phyloP scores from a whole-genome alignment of 202 grass and related monocot species.

The Schoenoplectus triqueter region DNA sequence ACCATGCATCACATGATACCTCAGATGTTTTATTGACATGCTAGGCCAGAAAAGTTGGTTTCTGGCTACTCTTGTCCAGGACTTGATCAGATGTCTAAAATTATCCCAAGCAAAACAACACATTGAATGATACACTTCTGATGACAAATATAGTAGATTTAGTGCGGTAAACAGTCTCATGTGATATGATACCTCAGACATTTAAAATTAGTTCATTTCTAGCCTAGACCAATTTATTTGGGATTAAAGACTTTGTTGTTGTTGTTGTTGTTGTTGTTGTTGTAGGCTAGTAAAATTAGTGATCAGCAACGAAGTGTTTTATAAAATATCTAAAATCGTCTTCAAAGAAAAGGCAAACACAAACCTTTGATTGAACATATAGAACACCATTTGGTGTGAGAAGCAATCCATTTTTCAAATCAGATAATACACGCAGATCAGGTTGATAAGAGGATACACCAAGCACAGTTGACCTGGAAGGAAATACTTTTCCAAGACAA shows the following conservation, averaged over 20 bases:
- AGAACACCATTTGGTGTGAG: slow-evolving; percentile 87
- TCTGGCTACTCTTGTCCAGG: neutral
- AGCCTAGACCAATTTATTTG: too few species aligned
- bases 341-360: slow-evolving; percentile 27
- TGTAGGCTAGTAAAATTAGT: neutral
- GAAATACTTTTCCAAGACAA: slow-evolving; percentile 95
- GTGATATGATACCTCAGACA: neutral
- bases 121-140: slow-evolving; percentile 51
- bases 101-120: slow-evolving; percentile 7
- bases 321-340: slow-evolving; percentile 14
- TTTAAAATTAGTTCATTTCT: neutral
- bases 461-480: slow-evolving; percentile 78
- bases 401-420: slow-evolving; percentile 69
- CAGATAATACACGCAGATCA: slow-evolving; percentile 52
- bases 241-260: too few species aligned
- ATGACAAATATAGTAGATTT: slow-evolving; percentile 73
- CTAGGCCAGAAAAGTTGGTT: neutral
- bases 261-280: neutral
- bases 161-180: slow-evolving; percentile 56
- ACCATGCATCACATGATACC: neutral
- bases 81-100: slow-evolving; percentile 13
- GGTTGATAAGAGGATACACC: slow-evolving; percentile 87
- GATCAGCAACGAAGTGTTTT: neutral
- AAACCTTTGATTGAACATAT: slow-evolving; percentile 85
- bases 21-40: slow-evolving; percentile 19